Base-by-base conservation (phyloP, 345 rosid genomes). In the Combretum micranthum region DNA sequence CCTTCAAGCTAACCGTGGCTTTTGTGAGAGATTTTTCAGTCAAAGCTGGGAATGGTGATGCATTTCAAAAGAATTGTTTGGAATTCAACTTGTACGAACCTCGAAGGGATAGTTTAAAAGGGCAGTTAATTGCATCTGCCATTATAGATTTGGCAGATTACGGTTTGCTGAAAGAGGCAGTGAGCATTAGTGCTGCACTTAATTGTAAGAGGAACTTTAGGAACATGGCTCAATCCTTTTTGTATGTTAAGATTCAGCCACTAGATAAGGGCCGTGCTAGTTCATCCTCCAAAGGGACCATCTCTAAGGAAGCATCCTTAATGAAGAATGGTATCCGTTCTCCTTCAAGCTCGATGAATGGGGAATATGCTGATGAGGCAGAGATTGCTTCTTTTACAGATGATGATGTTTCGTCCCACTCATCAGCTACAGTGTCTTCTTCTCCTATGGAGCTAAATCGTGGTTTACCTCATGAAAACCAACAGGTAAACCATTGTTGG, bases 51-150 rank as follows among this genome's bases (percentile, higher is more conserved):
- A 82, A 75, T 55, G 52, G 39, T 52, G 84, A 79, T 62, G 51
- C 63, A 0, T 88, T 88, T 76, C 77, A 62, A 58, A 92, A 83
- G 72, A 92, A 84, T 67, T 44, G 55, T 59, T 62, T 92, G 48
- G 88, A 78, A 64, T 81, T 92, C 64, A 83, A 84, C 77, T 74
- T 92, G 70, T 88, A 78, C 65, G 96, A 92, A 80, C 92, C 88
- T 56, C 83, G 96, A 37, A 75, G 95, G 69, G 96, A 92, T 60
- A 86, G 80, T 67, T 70, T 51, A 52, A 67, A 67, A 49, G 71
- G 71, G 6, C 90, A 83, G 68, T 74, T 86, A 69, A 72, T 92
- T 63, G 96, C 85, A 0, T 77, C 90, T 44, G 95, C 87, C 7
- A 78, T 74, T 14, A 42, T 92, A 22, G 89, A 92, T 73, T 72